A percentile compares a stretch with the other conserved stretches of the same genome.
Conservation (phyloP, 1,284 basidiomycete genomes). For the Cryptococcus sp. region DNA sequence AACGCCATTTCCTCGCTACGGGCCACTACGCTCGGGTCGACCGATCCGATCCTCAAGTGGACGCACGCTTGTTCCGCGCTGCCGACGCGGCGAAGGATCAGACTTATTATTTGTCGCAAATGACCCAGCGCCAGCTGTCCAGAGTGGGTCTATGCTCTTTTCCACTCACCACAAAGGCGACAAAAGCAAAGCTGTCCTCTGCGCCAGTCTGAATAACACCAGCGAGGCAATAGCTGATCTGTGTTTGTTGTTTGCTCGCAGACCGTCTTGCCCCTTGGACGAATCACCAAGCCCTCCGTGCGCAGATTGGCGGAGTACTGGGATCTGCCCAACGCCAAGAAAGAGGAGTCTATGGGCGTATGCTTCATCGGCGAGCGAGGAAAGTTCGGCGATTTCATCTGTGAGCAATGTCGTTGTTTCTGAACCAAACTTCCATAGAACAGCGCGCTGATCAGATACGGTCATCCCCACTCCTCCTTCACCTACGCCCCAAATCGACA, state of each 20-base stretch:
- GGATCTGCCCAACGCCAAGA: constrained; percentile 71
- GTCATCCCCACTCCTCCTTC: too few species aligned
- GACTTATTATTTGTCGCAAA: constrained; percentile 86
- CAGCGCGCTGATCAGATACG: background rate
- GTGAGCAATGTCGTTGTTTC: constrained; percentile 55
- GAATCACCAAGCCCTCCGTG: constrained; percentile 69
- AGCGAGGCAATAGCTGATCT: background rate
- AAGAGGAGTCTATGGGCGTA: constrained; percentile 92
- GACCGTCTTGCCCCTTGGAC: constrained; percentile 77
- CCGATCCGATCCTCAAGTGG: constrained; percentile 46
- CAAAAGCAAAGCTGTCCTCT: too few species aligned
- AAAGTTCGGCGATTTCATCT: constrained; percentile 72
- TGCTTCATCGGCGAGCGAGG: constrained; percentile 89
- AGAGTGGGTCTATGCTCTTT: constrained; percentile 36
- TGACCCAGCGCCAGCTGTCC: constrained; percentile 64
- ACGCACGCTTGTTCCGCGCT: constrained; percentile 66
- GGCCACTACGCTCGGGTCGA: constrained; percentile 83
- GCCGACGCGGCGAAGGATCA: constrained; percentile 81
- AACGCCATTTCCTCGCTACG: constrained; percentile 65
- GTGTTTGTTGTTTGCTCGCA: constrained; percentile 41
- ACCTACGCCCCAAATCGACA: too few species aligned
- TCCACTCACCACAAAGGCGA: too few species aligned
- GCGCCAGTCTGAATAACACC: too few species aligned
- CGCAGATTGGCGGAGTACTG: constrained; percentile 72
- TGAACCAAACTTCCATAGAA: background rate